Conservation (phyloP, 163 green algal species). For the Scenedesmus sp. region DNA sequence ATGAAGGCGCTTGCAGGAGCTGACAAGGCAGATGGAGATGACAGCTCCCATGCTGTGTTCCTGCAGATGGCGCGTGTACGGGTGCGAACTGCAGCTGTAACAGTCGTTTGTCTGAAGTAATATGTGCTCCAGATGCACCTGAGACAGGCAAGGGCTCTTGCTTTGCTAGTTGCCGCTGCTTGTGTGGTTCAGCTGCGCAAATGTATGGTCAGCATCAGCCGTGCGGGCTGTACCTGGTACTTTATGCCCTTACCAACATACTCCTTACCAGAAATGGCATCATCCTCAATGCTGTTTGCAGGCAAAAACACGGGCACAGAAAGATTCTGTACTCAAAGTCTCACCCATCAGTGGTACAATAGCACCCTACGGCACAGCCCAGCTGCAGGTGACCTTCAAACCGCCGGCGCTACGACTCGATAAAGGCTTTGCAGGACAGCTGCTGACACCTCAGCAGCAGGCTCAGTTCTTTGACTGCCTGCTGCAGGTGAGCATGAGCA, state of each 20-base stretch:
- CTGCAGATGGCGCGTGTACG: constrained; percentile 34
- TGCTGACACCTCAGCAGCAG: constrained; percentile 15
- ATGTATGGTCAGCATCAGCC: neutral
- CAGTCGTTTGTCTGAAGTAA: neutral
- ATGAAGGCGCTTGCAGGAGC: constrained; percentile 24
- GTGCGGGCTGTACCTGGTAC: neutral
- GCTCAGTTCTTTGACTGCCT: constrained; percentile 10
- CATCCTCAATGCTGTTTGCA: neutral
- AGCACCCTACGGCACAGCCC: constrained; percentile 58
- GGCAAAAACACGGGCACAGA: constrained; percentile 37
- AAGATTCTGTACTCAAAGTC: constrained; percentile 38
- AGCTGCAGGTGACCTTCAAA: constrained; percentile 61
- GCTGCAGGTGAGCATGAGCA: constrained; percentile 4
- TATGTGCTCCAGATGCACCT: neutral
- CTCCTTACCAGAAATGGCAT: neutral
- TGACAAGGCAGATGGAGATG: constrained; percentile 2
- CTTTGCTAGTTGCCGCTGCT: neutral
- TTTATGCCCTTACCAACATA: too few relatives aligned
- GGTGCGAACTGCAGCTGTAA: neutral
- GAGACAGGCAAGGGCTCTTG: neutral
- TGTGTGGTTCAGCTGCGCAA: neutral
- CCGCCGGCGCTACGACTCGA: constrained; percentile 8
- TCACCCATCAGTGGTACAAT: constrained; percentile 61
- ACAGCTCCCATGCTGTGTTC: constrained; percentile 17
- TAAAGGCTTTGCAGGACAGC: constrained; percentile 59